Percentiles rank a stretch among this genome's conserved stretches.
phyloP scores from a whole-genome alignment of 805 yeast species.

The Tetrapisispora taiwanensis region DNA sequence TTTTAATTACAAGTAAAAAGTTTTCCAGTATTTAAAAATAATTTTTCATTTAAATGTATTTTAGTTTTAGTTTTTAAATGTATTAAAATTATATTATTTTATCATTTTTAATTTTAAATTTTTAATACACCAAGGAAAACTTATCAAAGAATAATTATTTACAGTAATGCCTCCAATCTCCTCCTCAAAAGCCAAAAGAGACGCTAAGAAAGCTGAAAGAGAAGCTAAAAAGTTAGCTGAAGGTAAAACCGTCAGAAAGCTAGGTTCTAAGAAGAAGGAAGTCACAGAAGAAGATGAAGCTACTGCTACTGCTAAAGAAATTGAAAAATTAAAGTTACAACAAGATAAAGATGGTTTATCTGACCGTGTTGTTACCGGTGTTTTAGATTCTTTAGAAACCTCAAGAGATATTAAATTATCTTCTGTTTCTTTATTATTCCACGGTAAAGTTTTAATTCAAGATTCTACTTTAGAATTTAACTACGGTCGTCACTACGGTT shows the following conservation, averaged over 20 bases:
- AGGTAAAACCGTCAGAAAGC: conserved; percentile 42
- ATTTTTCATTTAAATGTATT: too few relatives aligned
- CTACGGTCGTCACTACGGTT: conserved; percentile 95
- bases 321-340: conserved; percentile 82
- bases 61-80: neutral
- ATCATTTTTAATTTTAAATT: too few relatives aligned
- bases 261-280: conserved; percentile 46
- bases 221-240: conserved; percentile 91
- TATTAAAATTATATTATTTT: neutral
- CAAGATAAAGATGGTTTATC: conserved; percentile 89
- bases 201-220: conserved; percentile 91
- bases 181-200: conserved; percentile 96
- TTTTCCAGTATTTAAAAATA: too few relatives aligned
- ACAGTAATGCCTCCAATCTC: conserved; percentile 43
- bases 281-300: conserved; percentile 38
- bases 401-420: conserved; percentile 90
- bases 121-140: neutral
- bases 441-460: conserved; percentile 92
- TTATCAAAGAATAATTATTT: neutral
- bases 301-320: conserved; percentile 58
- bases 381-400: conserved; percentile 74
- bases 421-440: conserved; percentile 86
- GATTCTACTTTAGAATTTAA: conserved; percentile 88
- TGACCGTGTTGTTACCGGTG: conserved; percentile 98
- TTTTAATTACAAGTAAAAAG: too few relatives aligned